These are phyloP conservation scores for Leccinum olivaceopallidum DNA, from an alignment of 768 basidiomycete genomes.

Conservation along the genomic window DNA sequence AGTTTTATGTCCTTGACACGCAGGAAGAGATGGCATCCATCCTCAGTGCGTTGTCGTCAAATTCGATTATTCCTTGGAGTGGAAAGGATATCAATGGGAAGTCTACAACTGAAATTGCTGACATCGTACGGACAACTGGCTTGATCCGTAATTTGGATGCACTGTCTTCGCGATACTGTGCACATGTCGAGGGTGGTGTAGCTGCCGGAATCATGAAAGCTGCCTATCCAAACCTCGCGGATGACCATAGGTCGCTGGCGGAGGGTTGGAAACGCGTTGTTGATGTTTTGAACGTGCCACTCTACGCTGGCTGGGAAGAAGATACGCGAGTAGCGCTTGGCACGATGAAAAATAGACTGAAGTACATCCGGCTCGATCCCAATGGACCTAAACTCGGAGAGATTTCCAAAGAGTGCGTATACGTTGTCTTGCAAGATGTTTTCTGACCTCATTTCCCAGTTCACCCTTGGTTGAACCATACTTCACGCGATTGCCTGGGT, in stretches of 20 bases:
- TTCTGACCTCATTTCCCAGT: conserved; percentile 41
- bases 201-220: conserved; percentile 79
- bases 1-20: conserved; percentile 90
- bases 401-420: conserved; percentile 71
- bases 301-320: conserved; percentile 85
- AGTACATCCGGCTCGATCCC: conserved; percentile 77
- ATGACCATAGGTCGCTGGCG: conserved; percentile 53
- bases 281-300: conserved; percentile 84
- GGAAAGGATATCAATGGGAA: conserved; percentile 61
- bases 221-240: conserved; percentile 51
- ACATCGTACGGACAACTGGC: conserved; percentile 53
- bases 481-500: conserved; percentile 80
- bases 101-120: conserved; percentile 63
- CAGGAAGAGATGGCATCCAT: conserved; percentile 61
- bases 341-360: conserved; percentile 72
- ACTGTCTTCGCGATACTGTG: conserved; percentile 67
- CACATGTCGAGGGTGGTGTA: conserved; percentile 56
- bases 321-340: conserved; percentile 77
- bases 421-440: not conserved
- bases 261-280: conserved; percentile 77
- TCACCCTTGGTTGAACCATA: conserved; percentile 87
- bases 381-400: conserved; percentile 84
- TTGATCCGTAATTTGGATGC: conserved; percentile 60
- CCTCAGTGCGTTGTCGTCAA: conserved; percentile 28
- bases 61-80: conserved; percentile 54